A percentile compares a stretch with the other conserved stretches of the same genome.
Evolutionary conservation across 371 early-diverging fungal genomes (phyloP).

Genomic region (Haplosporangium sp.): DNA sequence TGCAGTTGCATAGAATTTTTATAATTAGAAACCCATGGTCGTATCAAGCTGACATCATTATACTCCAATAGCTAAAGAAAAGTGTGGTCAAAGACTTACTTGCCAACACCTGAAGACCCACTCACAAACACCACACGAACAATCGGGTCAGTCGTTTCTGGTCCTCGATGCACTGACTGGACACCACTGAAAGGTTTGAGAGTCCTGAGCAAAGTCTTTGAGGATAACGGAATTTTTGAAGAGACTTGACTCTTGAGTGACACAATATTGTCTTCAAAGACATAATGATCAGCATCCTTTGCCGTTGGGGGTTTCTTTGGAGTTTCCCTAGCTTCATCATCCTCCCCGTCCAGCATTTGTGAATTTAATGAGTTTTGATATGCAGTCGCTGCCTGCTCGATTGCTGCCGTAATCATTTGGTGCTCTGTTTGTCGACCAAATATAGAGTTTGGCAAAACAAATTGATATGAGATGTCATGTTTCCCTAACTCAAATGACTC

Average conservation of each 20-base stretch:
- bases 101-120: conserved; percentile 49
- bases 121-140: conserved; percentile 50
- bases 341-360: background rate
- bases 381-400: conserved; percentile 45
- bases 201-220: conserved; percentile 26
- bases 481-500: conserved; percentile 61
- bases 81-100: conserved; percentile 25
- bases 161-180: conserved; percentile 25
- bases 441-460: conserved; percentile 64
- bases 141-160: conserved; percentile 36
- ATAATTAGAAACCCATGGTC: too few species aligned
- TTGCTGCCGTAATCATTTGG: conserved; percentile 47
- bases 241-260: conserved; percentile 28
- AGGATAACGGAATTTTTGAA: conserved; percentile 41
- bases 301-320: background rate
- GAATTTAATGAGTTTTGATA: conserved; percentile 31
- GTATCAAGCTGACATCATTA: too few species aligned
- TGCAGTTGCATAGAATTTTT: too few species aligned
- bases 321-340: conserved; percentile 2
- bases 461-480: conserved; percentile 66
- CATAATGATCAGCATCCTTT: conserved; percentile 32
- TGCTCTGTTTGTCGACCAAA: conserved; percentile 60
- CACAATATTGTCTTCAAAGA: conserved; percentile 48
- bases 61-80: background rate
- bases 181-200: conserved; percentile 34